Percentiles rank a stretch among this genome's conserved stretches.
Evolutionary conservation across 192 early-diverging fungal genomes (phyloP).

Genomic region (Umbelopsis sp.): DNA sequence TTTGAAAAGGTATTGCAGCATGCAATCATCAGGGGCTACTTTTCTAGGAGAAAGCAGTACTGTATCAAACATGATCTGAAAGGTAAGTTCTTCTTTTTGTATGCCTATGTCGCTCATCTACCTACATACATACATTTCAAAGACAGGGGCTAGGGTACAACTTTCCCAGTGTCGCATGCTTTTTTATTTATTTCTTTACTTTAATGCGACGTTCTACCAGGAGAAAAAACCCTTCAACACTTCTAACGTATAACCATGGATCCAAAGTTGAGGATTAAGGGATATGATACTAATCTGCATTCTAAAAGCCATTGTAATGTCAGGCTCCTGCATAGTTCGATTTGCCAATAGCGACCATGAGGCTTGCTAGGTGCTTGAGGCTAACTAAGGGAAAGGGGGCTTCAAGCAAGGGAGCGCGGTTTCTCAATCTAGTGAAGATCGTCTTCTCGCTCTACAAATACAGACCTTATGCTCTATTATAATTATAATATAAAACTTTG

Average conservation of each 20-base stretch:
- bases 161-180: no score
- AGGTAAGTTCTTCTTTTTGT: neutral
- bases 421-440: conserved; percentile 19
- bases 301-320: no score
- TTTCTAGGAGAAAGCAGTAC: neutral
- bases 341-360: conserved; percentile 20
- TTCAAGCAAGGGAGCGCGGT: conserved; percentile 11
- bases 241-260: no score
- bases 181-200: no score
- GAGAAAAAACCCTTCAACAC: no score
- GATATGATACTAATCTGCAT: no score
- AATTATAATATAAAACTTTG: no score
- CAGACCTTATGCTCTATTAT: neutral
- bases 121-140: no score
- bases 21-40: conserved; percentile 14
- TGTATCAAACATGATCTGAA: neutral
- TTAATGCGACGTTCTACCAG: no score
- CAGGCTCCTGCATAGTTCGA: conserved; percentile 5
- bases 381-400: conserved; percentile 14
- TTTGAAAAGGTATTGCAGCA: conserved; percentile 14
- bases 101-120: neutral
- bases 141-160: no score
- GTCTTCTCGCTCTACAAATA: conserved; percentile 19
- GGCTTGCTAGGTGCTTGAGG: conserved; percentile 14
- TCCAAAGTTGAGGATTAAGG: no score